phyloP scores from a whole-genome alignment of 441 rosid genomes.

The Pelargonium myrrhifolium region DNA sequence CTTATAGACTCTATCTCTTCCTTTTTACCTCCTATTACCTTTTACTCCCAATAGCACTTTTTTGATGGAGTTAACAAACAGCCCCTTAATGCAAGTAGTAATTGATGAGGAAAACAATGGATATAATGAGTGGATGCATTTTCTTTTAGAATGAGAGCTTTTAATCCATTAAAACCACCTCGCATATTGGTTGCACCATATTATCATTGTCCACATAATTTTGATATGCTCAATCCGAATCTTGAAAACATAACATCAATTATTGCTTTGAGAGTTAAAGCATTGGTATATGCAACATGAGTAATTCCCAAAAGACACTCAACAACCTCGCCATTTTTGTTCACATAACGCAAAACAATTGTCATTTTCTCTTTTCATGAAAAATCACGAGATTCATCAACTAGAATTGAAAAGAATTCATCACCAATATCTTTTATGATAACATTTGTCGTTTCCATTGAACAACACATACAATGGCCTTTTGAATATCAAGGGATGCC shows the following conservation, averaged over 20 bases:
- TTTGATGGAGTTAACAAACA: too few relatives aligned
- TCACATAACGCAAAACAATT: neutral
- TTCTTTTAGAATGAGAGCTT: neutral
- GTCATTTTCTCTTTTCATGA: neutral
- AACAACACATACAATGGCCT: too few relatives aligned
- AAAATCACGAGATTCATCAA: neutral
- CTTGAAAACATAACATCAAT: neutral
- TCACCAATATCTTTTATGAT: neutral
- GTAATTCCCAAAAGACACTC: neutral
- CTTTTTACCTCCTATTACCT: too few relatives aligned
- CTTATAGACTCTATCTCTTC: too few relatives aligned
- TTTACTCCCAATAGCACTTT: too few relatives aligned
- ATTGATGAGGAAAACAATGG: too few relatives aligned
- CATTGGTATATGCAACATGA: neutral
- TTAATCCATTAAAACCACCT: neutral
- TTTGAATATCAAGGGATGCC: too few relatives aligned
- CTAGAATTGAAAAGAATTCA: neutral
- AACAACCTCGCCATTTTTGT: neutral
- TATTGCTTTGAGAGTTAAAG: neutral
- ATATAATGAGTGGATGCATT: neutral
- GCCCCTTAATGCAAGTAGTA: too few relatives aligned
- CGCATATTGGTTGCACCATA: neutral
- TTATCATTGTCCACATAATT: neutral
- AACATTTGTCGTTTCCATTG: too few relatives aligned
- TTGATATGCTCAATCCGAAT: neutral